Base-by-base conservation (phyloP, 2,329 filamentous ascomycete genomes). In the Trichoderma sp. region DNA sequence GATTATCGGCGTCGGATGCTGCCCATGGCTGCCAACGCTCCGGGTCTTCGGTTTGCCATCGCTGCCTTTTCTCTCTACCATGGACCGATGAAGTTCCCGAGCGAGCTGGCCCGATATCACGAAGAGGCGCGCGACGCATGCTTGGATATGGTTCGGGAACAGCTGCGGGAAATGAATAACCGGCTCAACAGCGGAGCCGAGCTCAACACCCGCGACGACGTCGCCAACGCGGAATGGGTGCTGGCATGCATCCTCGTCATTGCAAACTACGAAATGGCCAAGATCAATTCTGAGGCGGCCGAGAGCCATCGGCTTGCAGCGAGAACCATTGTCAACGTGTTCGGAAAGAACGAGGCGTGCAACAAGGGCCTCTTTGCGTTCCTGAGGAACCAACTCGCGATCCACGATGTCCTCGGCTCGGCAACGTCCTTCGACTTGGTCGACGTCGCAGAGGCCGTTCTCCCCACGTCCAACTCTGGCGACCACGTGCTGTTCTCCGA, bases 171-270 rank as follows among this genome's bases (percentile, higher is more conserved):
- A 47, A 72, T 74, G 72, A 74, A 71, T 12, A 62, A 52, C 17
- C 66, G 70, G 9, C 58, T 74, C 6, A 71, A 60, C 6, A 48
- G 68, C 12, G 72, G 72, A 3, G 41, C 58, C 1, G 70, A 71
- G 24, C 68, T 74, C 9, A 67, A 68, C 21, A 67, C 63, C 10
- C 64, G 68, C 47, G 65, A 66, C 47, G 72, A 74, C 51, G 67
- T 73, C 34, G 67, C 61, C 30, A 71, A 72, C 19, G 72, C 71
- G 14, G 72, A 74, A 55, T 75, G 73, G 70, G 71, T 75, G 67
- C 64, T 75, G 61, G 72, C 73, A 1, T 69, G 72, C 5, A 74
- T 74, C 24, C 67, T 75, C 12, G 74, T 75, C 56, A 68, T 75
- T 28, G 71, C 70, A 14, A 73, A 70, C 52, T 75, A 74, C 48